These are phyloP conservation scores for Truncatella angustata DNA, from an alignment of 2,329 filamentous ascomycete genomes.

Conservation along the genomic window DNA sequence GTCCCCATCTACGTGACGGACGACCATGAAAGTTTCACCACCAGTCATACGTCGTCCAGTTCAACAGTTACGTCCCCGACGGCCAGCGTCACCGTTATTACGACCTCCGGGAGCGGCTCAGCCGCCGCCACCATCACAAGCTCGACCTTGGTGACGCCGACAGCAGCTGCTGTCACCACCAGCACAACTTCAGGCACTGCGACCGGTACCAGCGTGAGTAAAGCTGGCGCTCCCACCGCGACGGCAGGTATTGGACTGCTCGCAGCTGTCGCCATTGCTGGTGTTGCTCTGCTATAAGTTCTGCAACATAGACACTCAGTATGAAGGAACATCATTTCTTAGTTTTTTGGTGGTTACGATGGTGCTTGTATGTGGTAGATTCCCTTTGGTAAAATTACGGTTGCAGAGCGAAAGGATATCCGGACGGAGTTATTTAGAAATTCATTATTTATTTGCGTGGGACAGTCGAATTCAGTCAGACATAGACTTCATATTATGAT, in stretches of 20 bases:
- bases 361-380: no score
- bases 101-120: neutral
- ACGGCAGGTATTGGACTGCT: neutral
- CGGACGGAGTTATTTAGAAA: no score
- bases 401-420: no score
- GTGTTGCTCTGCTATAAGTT: neutral
- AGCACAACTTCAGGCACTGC: neutral
- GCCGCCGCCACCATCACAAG: neutral
- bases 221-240: neutral
- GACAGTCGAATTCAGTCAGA: no score
- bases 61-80: neutral
- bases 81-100: slow-evolving; percentile 3
- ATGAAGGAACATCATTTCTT: neutral
- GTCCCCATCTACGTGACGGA: slow-evolving; percentile 4
- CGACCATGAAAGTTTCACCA: neutral
- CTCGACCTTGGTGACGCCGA: neutral
- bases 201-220: neutral
- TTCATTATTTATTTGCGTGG: no score
- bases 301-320: neutral
- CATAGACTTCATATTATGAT: no score
- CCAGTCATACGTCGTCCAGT: neutral
- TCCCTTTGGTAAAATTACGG: no score
- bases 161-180: neutral
- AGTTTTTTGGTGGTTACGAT: neutral
- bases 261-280: neutral